These are phyloP conservation scores for Erythrobasidium hasegawianum DNA, from an alignment of 1,284 basidiomycete genomes.

Conservation along the genomic window DNA sequence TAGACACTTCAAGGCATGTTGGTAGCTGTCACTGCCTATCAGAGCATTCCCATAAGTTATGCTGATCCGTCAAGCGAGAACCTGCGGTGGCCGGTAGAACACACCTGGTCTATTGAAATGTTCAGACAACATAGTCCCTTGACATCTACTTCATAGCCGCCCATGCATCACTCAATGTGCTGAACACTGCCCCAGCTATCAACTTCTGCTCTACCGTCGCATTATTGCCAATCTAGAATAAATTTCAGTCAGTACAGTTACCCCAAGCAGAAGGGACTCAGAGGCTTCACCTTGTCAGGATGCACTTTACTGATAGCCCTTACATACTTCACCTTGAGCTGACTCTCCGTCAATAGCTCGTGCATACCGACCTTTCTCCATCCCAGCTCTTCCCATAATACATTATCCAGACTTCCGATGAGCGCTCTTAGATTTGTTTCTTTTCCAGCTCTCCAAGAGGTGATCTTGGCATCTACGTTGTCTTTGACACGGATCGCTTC, in stretches of 20 bases:
- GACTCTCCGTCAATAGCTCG: slow-evolving; percentile 75
- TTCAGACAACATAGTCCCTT: no score
- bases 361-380: slow-evolving; percentile 82
- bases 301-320: slow-evolving; percentile 87
- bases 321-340: slow-evolving; percentile 89
- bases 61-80: no score
- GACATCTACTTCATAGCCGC: slow-evolving; percentile 49
- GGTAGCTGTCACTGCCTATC: no score
- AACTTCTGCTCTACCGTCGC: slow-evolving; percentile 88
- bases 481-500: slow-evolving; percentile 72
- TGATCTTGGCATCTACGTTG: slow-evolving; percentile 67
- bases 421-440: slow-evolving; percentile 87
- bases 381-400: slow-evolving; percentile 76
- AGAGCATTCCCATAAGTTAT: no score
- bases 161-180: slow-evolving; percentile 83
- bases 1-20: no score
- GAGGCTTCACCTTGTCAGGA: slow-evolving; percentile 80
- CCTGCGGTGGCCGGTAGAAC: no score
- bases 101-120: no score
- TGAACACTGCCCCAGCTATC: slow-evolving; percentile 90
- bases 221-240: slow-evolving; percentile 63
- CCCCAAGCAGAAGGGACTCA: slow-evolving; percentile 10
- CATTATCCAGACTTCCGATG: slow-evolving; percentile 74
- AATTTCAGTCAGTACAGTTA: neutral
- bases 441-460: slow-evolving; percentile 81